These are phyloP conservation scores for Monotropa hypopitys DNA, from an alignment of 179 eudicot species.

Conservation along the genomic window DNA sequence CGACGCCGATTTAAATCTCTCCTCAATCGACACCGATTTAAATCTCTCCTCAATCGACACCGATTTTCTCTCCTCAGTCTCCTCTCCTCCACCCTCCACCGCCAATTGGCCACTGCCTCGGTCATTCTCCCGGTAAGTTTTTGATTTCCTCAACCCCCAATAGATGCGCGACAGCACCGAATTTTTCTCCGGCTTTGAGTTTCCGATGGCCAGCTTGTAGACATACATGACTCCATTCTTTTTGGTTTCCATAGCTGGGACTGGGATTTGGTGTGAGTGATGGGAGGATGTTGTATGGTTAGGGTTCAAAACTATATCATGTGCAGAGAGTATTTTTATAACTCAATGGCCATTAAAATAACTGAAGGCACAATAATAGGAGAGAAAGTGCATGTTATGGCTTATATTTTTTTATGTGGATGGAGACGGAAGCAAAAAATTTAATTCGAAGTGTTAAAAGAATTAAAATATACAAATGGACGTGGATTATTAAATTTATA, in stretches of 20 bases:
- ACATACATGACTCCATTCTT: slow-evolving; percentile 42
- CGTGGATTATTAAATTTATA: too few relatives aligned
- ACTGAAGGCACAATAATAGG: background rate
- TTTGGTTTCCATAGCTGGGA: slow-evolving; percentile 23
- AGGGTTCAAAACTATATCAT: background rate
- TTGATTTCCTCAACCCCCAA: slow-evolving; percentile 36
- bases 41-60: slow-evolving; percentile 23
- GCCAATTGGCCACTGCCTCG: background rate
- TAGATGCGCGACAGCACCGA: slow-evolving; percentile 16
- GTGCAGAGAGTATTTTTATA: background rate
- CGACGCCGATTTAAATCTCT: slow-evolving; percentile 23
- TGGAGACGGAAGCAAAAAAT: too few relatives aligned
- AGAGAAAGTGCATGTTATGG: background rate
- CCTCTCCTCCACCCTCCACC: background rate
- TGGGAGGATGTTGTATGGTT: background rate
- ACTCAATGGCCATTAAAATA: background rate
- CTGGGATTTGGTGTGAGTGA: slow-evolving; percentile 10
- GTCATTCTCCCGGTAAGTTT: slow-evolving; percentile 21
- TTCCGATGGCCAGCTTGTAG: slow-evolving; percentile 33
- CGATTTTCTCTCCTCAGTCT: background rate
- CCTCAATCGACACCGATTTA: slow-evolving; percentile 15
- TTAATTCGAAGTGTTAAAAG: too few relatives aligned
- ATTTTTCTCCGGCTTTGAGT: slow-evolving; percentile 29
- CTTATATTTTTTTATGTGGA: background rate
- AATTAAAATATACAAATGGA: too few relatives aligned